A percentile compares a stretch with the other conserved stretches of the same genome.
phyloP scores from a whole-genome alignment of 2,329 filamentous ascomycete species.

The Sarocladium brachiariae region DNA sequence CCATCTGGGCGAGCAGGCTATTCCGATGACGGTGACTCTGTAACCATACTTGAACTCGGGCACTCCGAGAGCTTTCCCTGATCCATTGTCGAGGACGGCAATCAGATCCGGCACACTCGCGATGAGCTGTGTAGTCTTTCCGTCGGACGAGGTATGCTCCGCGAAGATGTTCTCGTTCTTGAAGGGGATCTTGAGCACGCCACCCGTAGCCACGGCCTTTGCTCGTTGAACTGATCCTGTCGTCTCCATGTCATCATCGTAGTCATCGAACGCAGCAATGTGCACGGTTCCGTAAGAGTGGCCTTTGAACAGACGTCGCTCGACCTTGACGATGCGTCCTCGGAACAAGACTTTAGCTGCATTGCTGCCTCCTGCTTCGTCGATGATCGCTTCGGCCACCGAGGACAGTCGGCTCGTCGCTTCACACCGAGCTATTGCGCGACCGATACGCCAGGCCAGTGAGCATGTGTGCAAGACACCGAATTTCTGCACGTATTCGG shows the following conservation, averaged over 20 bases:
- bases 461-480: slow-evolving; percentile 46
- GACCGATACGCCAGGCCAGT: slow-evolving; percentile 52
- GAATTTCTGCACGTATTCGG: slow-evolving; percentile 42
- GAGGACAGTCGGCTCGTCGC: slow-evolving; percentile 41
- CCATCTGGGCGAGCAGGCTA: slow-evolving; percentile 38
- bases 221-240: slow-evolving; percentile 16
- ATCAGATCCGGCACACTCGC: slow-evolving; percentile 52
- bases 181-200: slow-evolving; percentile 58
- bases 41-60: slow-evolving; percentile 50
- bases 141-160: slow-evolving; percentile 31
- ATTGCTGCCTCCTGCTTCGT: slow-evolving; percentile 46
- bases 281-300: slow-evolving; percentile 54
- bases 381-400: slow-evolving; percentile 51
- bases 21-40: slow-evolving; percentile 41
- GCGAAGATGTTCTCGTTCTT: slow-evolving; percentile 70
- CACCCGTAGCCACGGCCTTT: slow-evolving; percentile 17
- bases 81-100: slow-evolving; percentile 47
- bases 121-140: slow-evolving; percentile 25
- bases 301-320: slow-evolving; percentile 47
- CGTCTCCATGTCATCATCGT: slow-evolving; percentile 8
- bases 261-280: slow-evolving; percentile 40
- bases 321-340: slow-evolving; percentile 57
- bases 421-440: slow-evolving; percentile 47
- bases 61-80: slow-evolving; percentile 48
- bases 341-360: slow-evolving; percentile 53